Percentiles rank a stretch among this genome's conserved stretches.
These are phyloP conservation scores for Camelina sativa DNA, from an alignment of 345 rosid genomes.

Conservation along the genomic window DNA sequence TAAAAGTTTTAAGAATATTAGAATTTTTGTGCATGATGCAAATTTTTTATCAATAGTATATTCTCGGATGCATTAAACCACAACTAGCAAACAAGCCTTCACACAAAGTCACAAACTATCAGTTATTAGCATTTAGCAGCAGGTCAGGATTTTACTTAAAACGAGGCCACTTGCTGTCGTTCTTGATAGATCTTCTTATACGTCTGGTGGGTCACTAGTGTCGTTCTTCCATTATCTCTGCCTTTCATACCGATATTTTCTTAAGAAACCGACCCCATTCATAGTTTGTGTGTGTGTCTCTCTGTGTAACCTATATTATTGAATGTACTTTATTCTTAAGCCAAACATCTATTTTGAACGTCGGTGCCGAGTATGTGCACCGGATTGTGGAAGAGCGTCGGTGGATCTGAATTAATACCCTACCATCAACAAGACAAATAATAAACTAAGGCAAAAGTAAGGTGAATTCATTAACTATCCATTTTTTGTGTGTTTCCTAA, in stretches of 20 bases:
- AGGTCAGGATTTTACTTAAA: too few species aligned
- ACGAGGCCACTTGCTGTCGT: too few species aligned
- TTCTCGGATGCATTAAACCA: neutral
- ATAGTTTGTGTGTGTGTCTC: neutral
- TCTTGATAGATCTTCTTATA: neutral
- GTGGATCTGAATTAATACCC: conserved; percentile 15
- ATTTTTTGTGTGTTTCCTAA: conserved; percentile 4
- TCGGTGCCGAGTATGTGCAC: conserved; percentile 2
- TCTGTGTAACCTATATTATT: neutral
- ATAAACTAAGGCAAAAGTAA: conserved; percentile 18
- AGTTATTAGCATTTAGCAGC: too few species aligned
- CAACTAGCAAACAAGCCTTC: neutral
- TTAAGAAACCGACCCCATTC: neutral
- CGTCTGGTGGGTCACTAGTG: neutral
- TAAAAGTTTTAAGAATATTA: too few species aligned
- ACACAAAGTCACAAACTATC: too few species aligned
- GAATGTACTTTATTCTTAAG: neutral
- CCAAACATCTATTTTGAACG: neutral
- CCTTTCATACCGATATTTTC: neutral
- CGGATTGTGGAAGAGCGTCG: neutral
- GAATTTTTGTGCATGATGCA: too few species aligned
- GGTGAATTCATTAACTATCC: conserved; percentile 30
- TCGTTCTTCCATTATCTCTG: neutral
- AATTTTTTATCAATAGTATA: too few species aligned
- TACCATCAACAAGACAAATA: neutral